Evolutionary conservation across 1,284 basidiomycete species (phyloP).

Genomic region (Lentinus polychrous): DNA sequence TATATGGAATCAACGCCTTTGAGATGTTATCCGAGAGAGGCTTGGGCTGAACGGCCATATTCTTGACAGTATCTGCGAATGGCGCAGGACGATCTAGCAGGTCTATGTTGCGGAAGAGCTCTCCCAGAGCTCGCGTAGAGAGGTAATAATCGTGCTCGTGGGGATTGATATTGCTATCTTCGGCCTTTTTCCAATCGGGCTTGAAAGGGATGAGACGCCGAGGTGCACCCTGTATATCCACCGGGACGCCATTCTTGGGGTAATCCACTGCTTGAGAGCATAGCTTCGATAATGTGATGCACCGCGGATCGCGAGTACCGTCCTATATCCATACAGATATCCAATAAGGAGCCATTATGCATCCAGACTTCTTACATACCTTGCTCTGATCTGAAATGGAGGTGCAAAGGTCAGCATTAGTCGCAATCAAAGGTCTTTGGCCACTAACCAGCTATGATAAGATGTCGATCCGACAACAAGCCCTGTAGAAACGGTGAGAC

Average conservation of each 20-base stretch:
- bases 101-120: conserved; percentile 55
- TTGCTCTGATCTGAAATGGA: conserved; percentile 52
- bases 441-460: conserved; percentile 62
- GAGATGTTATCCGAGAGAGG: conserved; percentile 45
- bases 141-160: conserved; percentile 62
- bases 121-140: conserved; percentile 60
- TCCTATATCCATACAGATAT: conserved; percentile 29
- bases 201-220: conserved; percentile 51
- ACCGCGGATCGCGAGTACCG: conserved; percentile 60
- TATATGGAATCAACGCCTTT: conserved; percentile 30
- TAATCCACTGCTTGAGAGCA: conserved; percentile 72
- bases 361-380: conserved; percentile 26
- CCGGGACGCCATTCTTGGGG: conserved; percentile 63
- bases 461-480: conserved; percentile 58
- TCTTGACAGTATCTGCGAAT: conserved; percentile 13
- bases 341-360: background rate
- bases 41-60: conserved; percentile 8
- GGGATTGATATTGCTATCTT: conserved; percentile 45
- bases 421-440: background rate
- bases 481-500: conserved; percentile 35
- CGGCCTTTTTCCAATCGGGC: conserved; percentile 72
- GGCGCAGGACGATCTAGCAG: conserved; percentile 34
- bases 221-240: conserved; percentile 44
- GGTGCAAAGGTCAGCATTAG: background rate
- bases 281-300: conserved; percentile 56